Conservation (phyloP, 768 basidiomycete species). For the Mrakia blollopis region DNA sequence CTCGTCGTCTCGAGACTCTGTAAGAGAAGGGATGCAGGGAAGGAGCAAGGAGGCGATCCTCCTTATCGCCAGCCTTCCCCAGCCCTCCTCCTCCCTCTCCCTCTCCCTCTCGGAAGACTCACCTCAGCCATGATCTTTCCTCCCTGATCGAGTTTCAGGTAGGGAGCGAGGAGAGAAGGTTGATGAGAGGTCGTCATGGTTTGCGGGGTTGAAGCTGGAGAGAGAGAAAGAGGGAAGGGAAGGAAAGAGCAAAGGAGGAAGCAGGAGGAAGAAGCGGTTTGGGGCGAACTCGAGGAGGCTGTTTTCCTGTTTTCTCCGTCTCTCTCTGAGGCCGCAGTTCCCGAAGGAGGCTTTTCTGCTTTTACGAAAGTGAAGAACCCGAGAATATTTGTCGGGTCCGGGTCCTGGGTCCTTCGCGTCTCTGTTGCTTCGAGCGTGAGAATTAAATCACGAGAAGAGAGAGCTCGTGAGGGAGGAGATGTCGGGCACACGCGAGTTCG, state of each 20-base stretch:
- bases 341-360: neutral
- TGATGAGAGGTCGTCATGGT: neutral
- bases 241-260: no score
- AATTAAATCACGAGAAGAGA: neutral
- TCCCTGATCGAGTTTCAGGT: slow-evolving; percentile 62
- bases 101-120: neutral
- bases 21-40: neutral
- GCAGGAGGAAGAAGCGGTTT: no score
- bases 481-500: neutral
- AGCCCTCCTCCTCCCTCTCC: neutral
- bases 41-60: no score
- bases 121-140: slow-evolving; percentile 85
- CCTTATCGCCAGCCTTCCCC: no score
- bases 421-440: neutral
- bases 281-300: neutral
- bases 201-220: neutral
- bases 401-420: neutral
- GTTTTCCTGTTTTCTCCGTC: no score
- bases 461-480: neutral
- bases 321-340: no score
- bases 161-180: slow-evolving; percentile 4
- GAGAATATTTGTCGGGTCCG: no score
- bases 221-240: neutral
- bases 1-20: neutral
- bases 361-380: neutral